Evolutionary conservation across 2,329 filamentous ascomycete species (phyloP), one percentile per base, ranked within the genome.

Genomic region (Arthrinium puccinioides): DNA sequence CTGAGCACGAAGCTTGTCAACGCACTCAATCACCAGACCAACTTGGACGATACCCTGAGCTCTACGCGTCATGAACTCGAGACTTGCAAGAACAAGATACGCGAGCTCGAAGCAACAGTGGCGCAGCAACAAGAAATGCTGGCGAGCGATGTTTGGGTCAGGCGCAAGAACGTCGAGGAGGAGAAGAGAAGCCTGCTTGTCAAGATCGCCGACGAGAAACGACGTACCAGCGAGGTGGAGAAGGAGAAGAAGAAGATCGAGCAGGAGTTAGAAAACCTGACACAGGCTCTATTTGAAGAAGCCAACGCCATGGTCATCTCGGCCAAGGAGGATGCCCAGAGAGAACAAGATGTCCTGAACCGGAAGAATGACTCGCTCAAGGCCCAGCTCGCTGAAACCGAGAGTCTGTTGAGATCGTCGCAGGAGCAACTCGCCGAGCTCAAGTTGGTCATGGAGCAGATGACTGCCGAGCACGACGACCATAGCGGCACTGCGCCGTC

Each of bases 281-380:
- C 92, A 0, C 81, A 87, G 2, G 88, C 87, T 20, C 72, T 98
- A n/a, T 98, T 98, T 45, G 88, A 97, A 56, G 90, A 98, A 67
- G 92, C 92, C 34, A 97, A 98, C 65, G 89, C 84, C 71, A 97
- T 98, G 90, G 92, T 98, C 36, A 86, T 90, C 27, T 80, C 79
- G 13, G 90, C 90, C 25, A 87, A 94, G 54, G 87, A 89, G 57
- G 87, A 95, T 44, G 88, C 92, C 8, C 81, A 88, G 43, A 80
- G 77, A 45, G 87, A 96, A 50, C 83, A 87, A 25, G 88, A 96
- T 47, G 73, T 75, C 5, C 68, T 89, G 28, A 81, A 88, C 40
- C 84, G 84, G 54, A 87, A 87, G 56, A 94, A 92, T 52, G 87
- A 95, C 40, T 87, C 94, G 60, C 73, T 97, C 36, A 85, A 79